Conservation (phyloP, 1,284 basidiomycete genomes). For the Fomitopsis palustris region DNA sequence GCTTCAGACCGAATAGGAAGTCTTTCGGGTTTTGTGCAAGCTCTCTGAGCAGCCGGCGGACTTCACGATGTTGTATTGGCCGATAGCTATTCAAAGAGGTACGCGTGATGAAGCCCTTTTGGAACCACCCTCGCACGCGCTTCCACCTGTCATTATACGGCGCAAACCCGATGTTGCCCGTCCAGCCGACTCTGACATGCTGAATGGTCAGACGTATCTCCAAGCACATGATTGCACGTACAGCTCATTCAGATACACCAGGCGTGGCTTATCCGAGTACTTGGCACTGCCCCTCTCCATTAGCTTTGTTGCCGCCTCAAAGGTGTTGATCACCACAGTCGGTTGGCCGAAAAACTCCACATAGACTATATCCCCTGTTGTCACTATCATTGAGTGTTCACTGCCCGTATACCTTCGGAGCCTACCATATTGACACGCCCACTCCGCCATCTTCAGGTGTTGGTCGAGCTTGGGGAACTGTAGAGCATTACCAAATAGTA, state of each 20-base stretch:
- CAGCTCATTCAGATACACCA: constrained; percentile 27
- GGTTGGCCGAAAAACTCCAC: constrained; percentile 31
- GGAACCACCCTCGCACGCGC: constrained; percentile 28
- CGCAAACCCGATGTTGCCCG: constrained; percentile 17
- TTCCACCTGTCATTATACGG: constrained; percentile 27
- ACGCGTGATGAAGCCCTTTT: constrained; percentile 23
- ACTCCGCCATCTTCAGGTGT: constrained; percentile 36
- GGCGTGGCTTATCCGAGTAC: constrained; percentile 35
- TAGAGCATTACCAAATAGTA: constrained; percentile 46
- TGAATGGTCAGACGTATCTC: constrained; percentile 5
- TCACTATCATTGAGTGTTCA: constrained; percentile 19
- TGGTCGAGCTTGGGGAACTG: constrained; percentile 39
- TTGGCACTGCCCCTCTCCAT: constrained; percentile 38
- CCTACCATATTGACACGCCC: constrained; percentile 8
- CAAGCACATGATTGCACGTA: constrained; percentile 13
- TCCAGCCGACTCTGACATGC: background rate
- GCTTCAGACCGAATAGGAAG: constrained; percentile 20
- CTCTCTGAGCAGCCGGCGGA: constrained; percentile 20
- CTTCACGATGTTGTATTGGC: constrained; percentile 24
- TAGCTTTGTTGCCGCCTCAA: constrained; percentile 33
- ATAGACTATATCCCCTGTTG: constrained; percentile 34
- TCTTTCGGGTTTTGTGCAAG: constrained; percentile 21
- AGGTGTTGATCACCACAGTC: constrained; percentile 35
- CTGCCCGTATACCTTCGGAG: too few species aligned
- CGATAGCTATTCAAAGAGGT: constrained; percentile 18